These are phyloP conservation scores for Arthrobotrys conoides DNA, from an alignment of 2,329 filamentous ascomycete species.

Conservation along the genomic window DNA sequence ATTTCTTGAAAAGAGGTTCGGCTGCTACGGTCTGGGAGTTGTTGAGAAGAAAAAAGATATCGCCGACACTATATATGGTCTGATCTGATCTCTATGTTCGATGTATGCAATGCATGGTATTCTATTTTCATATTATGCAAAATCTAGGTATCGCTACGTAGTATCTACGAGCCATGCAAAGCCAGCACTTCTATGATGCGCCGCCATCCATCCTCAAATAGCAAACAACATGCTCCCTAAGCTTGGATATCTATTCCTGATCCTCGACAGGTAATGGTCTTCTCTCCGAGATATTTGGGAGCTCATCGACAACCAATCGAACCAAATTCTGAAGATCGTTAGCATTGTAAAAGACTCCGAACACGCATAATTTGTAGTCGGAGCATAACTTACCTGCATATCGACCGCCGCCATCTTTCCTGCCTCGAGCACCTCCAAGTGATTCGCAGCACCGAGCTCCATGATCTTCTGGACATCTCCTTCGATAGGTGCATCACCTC, in stretches of 20 bases:
- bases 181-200: neutral
- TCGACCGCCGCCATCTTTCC: constrained; percentile 74
- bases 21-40: neutral
- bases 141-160: neutral
- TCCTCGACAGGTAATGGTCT: constrained; percentile 41
- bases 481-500: constrained; percentile 72
- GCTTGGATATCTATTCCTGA: constrained; percentile 32
- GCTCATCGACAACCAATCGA: constrained; percentile 53
- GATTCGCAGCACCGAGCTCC: constrained; percentile 74
- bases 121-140: neutral
- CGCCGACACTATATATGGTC: neutral
- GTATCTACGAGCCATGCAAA: neutral
- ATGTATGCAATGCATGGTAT: neutral
- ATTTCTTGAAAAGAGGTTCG: too few relatives aligned
- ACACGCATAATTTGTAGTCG: neutral
- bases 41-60: neutral
- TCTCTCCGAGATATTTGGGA: constrained; percentile 48
- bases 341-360: neutral
- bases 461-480: constrained; percentile 72
- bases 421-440: constrained; percentile 76
- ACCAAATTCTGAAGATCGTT: constrained; percentile 38
- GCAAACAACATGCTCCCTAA: neutral
- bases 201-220: neutral
- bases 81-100: neutral
- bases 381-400: constrained; percentile 71